Evolutionary conservation across 176 grass and related monocot species (phyloP).

Genomic region (Metroxylon sagu): DNA sequence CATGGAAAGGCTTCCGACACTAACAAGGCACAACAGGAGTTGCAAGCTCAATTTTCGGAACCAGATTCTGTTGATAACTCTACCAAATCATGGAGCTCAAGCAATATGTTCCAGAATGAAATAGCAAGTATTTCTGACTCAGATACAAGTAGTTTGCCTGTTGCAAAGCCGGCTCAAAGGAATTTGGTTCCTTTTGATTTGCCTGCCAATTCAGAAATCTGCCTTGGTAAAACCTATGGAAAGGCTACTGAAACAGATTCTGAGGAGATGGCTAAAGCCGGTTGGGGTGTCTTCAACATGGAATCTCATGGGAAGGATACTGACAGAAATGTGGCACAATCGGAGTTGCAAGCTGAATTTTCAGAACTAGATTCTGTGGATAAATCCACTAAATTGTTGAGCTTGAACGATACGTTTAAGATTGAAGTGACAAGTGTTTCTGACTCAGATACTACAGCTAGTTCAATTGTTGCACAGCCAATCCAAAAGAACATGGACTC

Average conservation of each 20-base stretch:
- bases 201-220: slow-evolving; percentile 17
- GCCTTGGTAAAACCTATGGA: slow-evolving; percentile 6
- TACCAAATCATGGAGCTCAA: slow-evolving; percentile 8
- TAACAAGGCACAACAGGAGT: slow-evolving; percentile 22
- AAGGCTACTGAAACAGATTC: slow-evolving; percentile 20
- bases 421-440: slow-evolving; percentile 16
- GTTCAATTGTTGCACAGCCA: slow-evolving; percentile 25
- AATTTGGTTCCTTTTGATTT: slow-evolving; percentile 22
- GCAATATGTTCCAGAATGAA: slow-evolving; percentile 19
- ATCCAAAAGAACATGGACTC: slow-evolving; percentile 12
- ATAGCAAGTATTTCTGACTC: slow-evolving; percentile 18
- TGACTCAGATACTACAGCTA: slow-evolving; percentile 13
- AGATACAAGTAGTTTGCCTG: slow-evolving; percentile 21
- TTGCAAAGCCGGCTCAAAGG: slow-evolving; percentile 15
- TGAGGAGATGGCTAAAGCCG: slow-evolving; percentile 30
- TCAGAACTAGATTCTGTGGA: slow-evolving; percentile 24
- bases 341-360: slow-evolving; percentile 8
- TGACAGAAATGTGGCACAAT: slow-evolving; percentile 25
- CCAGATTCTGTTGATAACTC: slow-evolving; percentile 16
- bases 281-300: slow-evolving; percentile 12
- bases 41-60: slow-evolving; percentile 24
- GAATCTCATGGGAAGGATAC: slow-evolving; percentile 23
- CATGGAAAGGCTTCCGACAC: slow-evolving; percentile 13
- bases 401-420: slow-evolving; percentile 18
- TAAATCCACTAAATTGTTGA: slow-evolving; percentile 10